Base-by-base conservation (phyloP, 202 grass and related monocot species). In the Bolboschoenoplectus hybrid region DNA sequence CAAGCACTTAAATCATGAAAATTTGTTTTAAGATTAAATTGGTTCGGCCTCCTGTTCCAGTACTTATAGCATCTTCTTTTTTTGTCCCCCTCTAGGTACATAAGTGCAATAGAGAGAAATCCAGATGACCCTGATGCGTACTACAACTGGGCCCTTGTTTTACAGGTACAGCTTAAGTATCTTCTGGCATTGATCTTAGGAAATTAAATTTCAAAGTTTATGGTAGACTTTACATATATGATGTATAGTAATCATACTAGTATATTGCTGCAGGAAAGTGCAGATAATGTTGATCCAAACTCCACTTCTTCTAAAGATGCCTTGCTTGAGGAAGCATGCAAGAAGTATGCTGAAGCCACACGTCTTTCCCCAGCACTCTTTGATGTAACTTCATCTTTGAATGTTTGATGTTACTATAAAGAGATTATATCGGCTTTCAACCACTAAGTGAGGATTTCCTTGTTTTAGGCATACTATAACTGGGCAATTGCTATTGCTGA, bases 401-500 rank as follows among this genome's bases (percentile, higher is more conserved):
- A 61, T 39, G 36, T 58, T 79, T 79, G 36, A 60, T 43, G 36
- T 43, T 61, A 40, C 75, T 10, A 60, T 80, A 80, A 80, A 60
- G 36, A 9, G 3, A 61, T 43, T 60, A 40, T 61, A 80, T 43
- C 53, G 41, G 75, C 35, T 80, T 43, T 43, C 44, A 11, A 41
- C 16, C 17, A 60, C 38, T 40, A 55, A 60, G 34, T 43, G 2
- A n/a, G 75, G 38, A 41, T n/a, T 58, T 58, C 36, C 75, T 41
- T 60, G 35, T 58, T 43, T 45, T 89, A 99, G 97, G 97, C 97
- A 84, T 97, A 94, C 87, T 99, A 99, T 88, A 99, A 99, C 70
- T 99, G 97, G 93, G 97, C 97, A 77, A 99, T 99, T 91, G 97
- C 97, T 76, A 97, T 99, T 86, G 94, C 97, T 94, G 97, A 99